Base-by-base conservation (phyloP, 164 flowering plant species). In the Nymphaea colorata region DNA sequence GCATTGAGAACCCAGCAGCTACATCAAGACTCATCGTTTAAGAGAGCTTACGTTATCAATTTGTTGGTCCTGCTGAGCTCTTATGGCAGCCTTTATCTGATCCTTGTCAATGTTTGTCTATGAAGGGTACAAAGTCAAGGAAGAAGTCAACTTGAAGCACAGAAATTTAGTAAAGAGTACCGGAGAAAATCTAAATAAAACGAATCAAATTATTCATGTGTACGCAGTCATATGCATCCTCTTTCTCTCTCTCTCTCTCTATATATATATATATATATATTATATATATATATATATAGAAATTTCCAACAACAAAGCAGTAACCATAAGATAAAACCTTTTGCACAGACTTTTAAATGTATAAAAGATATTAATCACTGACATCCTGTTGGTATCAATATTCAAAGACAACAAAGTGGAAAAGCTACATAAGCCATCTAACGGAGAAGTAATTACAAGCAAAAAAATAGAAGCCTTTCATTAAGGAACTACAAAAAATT, bases 31-130 rank as follows among this genome's bases (percentile, higher is more conserved):
- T 2, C 14, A 51, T 51, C 8, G 14, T 51, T 51, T 25, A 25
- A 25, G 62, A 68, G 64, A 53, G 76, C 85, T 81, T 76, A 71
- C 99, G 76, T 95, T 92, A 72, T 95, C 96, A 73, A 95, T 86
- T 76, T 95, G 99, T 69, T 89, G 98, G 64, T 92, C 98, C 72
- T 92, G 99, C 70, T 95, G 99, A 75, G 98, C 98, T 82, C 79
- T 93, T 18, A 95, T 90, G 62, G 98, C 99, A 64, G 96, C 99
- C 80, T 92, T 92, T n/a, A 95, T 85, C 76, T 90, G 89, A 79
- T 90, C 97, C 79, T 73, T 87, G 72, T 87, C 94, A 67, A 86
- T 76, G 68, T 90, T 84, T 67, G 82, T 67, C 99, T 95, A 80
- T 11, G 69, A 41, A 65, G 61, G 8, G 67, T 63, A 41, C 6